phyloP scores from a whole-genome alignment of 106 monocot genomes.

The Ottelia alismoides region DNA sequence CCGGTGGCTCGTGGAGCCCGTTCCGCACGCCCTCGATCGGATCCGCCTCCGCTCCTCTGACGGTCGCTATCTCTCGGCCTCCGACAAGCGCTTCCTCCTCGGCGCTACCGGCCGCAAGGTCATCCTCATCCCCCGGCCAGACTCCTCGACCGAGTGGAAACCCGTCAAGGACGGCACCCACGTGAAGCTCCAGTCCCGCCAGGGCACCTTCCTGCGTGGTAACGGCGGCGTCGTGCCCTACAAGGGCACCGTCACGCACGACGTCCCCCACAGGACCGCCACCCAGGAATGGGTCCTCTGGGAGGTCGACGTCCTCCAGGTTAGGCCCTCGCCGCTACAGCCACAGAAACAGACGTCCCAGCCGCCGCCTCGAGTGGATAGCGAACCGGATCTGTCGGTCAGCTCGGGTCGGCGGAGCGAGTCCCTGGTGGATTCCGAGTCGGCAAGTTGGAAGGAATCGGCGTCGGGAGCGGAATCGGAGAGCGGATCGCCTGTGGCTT shows the following conservation, averaged over 20 bases:
- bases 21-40: not conserved
- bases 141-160: slow-evolving; percentile 80
- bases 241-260: slow-evolving; percentile 81
- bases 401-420: too few relatives aligned
- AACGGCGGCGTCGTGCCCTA: slow-evolving; percentile 75
- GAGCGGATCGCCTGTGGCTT: too few relatives aligned
- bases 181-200: slow-evolving; percentile 31
- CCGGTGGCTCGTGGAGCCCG: slow-evolving; percentile 28
- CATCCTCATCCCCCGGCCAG: slow-evolving; percentile 30
- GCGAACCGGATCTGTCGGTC: too few relatives aligned
- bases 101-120: slow-evolving; percentile 78
- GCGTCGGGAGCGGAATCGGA: too few relatives aligned
- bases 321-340: too few relatives aligned
- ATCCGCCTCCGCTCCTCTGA: slow-evolving; percentile 39
- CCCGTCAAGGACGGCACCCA: slow-evolving; percentile 50
- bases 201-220: slow-evolving; percentile 51
- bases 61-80: slow-evolving; percentile 65
- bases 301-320: slow-evolving; percentile 11
- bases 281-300: slow-evolving; percentile 58
- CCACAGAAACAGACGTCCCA: too few relatives aligned
- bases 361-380: too few relatives aligned
- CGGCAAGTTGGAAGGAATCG: too few relatives aligned
- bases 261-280: slow-evolving; percentile 50
- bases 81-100: slow-evolving; percentile 68
- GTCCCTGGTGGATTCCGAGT: too few relatives aligned